Evolutionary conservation across 2,329 filamentous ascomycete species (phyloP).

Genomic region (Rasamsonia emersonii): DNA sequence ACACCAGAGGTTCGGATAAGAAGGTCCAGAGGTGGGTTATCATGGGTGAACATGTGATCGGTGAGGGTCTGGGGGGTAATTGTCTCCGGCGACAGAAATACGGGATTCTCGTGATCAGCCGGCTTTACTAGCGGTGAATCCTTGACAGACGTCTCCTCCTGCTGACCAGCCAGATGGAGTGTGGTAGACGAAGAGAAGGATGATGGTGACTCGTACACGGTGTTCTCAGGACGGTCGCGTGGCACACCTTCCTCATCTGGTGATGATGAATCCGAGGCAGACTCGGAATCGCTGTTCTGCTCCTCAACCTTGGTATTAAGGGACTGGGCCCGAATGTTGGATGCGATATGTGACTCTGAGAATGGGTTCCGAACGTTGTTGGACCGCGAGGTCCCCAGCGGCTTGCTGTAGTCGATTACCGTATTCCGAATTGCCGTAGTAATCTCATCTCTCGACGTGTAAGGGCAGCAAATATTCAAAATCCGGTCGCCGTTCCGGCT

Average conservation of each 20-base stretch:
- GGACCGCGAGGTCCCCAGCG: constrained; percentile 43
- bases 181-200: constrained; percentile 40
- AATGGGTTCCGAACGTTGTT: constrained; percentile 55
- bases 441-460: constrained; percentile 93
- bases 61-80: constrained; percentile 78
- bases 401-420: constrained; percentile 74
- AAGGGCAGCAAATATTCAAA: constrained; percentile 95
- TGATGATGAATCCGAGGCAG: constrained; percentile 32
- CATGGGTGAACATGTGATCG: constrained; percentile 78
- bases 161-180: constrained; percentile 32
- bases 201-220: constrained; percentile 25
- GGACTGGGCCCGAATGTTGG: constrained; percentile 68
- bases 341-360: constrained; percentile 76
- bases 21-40: constrained; percentile 79
- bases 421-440: constrained; percentile 81
- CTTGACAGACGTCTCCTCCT: constrained; percentile 25
- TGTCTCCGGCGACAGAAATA: constrained; percentile 68
- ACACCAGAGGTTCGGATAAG: constrained; percentile 90
- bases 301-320: constrained; percentile 22
- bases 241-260: constrained; percentile 33
- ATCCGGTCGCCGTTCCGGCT: constrained; percentile 71
- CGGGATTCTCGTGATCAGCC: constrained; percentile 16
- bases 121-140: constrained; percentile 25
- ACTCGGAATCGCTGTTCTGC: constrained; percentile 41
- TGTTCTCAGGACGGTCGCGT: constrained; percentile 13